These are phyloP conservation scores for Coniferiporia weirii DNA, from an alignment of 1,284 basidiomycete genomes.

Conservation along the genomic window DNA sequence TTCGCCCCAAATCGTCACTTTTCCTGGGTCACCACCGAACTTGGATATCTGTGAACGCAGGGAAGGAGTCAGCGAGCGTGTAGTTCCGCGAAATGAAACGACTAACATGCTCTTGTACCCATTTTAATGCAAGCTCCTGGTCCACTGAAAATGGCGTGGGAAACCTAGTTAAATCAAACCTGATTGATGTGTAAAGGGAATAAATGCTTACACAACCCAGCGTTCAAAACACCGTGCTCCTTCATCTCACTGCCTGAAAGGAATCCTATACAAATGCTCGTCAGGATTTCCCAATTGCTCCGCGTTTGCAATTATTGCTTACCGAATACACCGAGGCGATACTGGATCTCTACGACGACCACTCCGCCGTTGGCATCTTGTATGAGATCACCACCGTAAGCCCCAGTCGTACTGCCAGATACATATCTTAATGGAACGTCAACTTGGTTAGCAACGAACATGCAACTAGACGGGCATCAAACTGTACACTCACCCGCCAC, in stretches of 20 bases:
- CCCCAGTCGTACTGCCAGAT: slow-evolving; percentile 5
- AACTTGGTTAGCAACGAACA: no score
- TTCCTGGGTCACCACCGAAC: slow-evolving; percentile 29
- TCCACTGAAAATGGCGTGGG: slow-evolving; percentile 23
- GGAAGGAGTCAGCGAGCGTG: background rate
- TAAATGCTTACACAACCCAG: slow-evolving; percentile 24
- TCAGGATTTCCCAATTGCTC: background rate
- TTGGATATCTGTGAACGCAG: slow-evolving; percentile 21
- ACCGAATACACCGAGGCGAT: slow-evolving; percentile 20
- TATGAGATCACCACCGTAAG: slow-evolving; percentile 13
- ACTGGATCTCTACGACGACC: slow-evolving; percentile 17
- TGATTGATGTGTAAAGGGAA: background rate
- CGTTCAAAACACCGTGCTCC: slow-evolving; percentile 27
- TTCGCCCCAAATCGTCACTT: slow-evolving; percentile 32
- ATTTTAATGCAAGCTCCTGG: slow-evolving; percentile 29
- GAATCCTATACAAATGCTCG: slow-evolving; percentile 22
- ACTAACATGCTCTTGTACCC: slow-evolving; percentile 29
- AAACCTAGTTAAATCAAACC: background rate
- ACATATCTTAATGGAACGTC: background rate
- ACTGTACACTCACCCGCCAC: slow-evolving; percentile 26
- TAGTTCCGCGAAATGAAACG: background rate
- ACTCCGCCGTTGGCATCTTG: slow-evolving; percentile 14
- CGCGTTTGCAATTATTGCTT: background rate
- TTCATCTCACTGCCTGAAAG: slow-evolving; percentile 26
- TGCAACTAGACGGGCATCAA: background rate